A percentile compares a stretch with the other conserved stretches of the same genome.
Conservation (phyloP, 2,329 filamentous ascomycete genomes). For the Aspergillus tanneri region DNA sequence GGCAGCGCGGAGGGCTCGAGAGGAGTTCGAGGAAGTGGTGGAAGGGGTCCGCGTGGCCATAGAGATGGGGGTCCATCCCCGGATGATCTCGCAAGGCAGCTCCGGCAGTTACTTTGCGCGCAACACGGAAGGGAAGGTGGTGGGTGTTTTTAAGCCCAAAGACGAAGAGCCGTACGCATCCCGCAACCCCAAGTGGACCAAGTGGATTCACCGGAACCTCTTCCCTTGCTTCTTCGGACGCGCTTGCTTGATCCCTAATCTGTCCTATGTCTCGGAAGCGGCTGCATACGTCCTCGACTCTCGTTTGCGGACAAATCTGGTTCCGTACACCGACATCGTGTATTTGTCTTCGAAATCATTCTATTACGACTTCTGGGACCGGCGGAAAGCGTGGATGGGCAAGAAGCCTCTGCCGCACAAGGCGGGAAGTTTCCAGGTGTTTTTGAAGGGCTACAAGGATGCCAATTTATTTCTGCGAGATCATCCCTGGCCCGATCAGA, state of each 20-base stretch:
- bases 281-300: conserved; percentile 93
- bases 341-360: conserved; percentile 94
- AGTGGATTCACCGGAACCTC: conserved; percentile 97
- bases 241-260: conserved; percentile 92
- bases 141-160: conserved; percentile 98
- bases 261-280: conserved; percentile 96
- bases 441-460: conserved; percentile 94
- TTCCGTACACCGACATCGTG: conserved; percentile 95
- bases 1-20: conserved; percentile 63
- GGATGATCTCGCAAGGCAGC: conserved; percentile 94
- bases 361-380: conserved; percentile 97
- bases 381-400: conserved; percentile 81
- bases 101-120: conserved; percentile 97
- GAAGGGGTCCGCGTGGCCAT: conserved; percentile 90
- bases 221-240: conserved; percentile 97
- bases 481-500: conserved; percentile 94
- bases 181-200: conserved; percentile 98
- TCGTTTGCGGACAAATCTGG: conserved; percentile 84
- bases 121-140: conserved; percentile 86
- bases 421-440: conserved; percentile 94
- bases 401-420: conserved; percentile 85
- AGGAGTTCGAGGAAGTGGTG: conserved; percentile 82
- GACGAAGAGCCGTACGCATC: conserved; percentile 98
- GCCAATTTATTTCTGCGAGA: conserved; percentile 93
- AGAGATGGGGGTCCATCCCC: conserved; percentile 84